Evolutionary conservation across 208 protist species (phyloP), one percentile per base, ranked within the genome.

Genomic region (Sergeia podlipaevii): DNA sequence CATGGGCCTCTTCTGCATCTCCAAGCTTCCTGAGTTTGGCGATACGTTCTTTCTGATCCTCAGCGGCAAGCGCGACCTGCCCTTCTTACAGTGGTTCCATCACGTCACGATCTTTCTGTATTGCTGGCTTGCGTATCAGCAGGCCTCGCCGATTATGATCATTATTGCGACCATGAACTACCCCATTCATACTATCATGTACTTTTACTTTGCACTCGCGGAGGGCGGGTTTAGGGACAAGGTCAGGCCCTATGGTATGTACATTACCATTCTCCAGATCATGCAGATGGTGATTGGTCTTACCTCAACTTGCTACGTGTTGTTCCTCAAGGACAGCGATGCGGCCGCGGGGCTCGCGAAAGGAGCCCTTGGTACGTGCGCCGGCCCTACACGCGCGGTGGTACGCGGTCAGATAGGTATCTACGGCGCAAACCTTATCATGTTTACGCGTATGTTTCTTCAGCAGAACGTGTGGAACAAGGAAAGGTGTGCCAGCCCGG

Each of bases 1-100:
- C 44, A 65, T 77, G 18, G 52, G 42, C 8, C 48, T 77, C 36
- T 83, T 85, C 54, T 66, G 65, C 37, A 69, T 75, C 28, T 80
- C 67, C 20, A 86, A 89, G 60, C 51, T 83, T 0, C 71, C 78
- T 1, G 81, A 89, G 68, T 54, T 89, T 13, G 10, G 79, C 1
- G 81, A 89, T 49, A 86, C 81, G 6, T 3, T 87, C 15, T 86
- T 92, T 39, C 74, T 95, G 28, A 67, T 95, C 29, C 29, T 93
- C 18, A 42, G 73, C 18, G 62, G 62, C 2, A 89, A 91, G 57
- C 47, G 69, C 1, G 59, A 52, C 26, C 57, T 92, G 11, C 77
- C 83, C 32, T 91, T 93, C 52, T 52, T 95, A 10, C 89, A 95
- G 64, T 95, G 71, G 71, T 79, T 69, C 51, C 71, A 79, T 37